These are phyloP conservation scores for Mycena galopus DNA, from an alignment of 768 basidiomycete species.

Conservation along the genomic window DNA sequence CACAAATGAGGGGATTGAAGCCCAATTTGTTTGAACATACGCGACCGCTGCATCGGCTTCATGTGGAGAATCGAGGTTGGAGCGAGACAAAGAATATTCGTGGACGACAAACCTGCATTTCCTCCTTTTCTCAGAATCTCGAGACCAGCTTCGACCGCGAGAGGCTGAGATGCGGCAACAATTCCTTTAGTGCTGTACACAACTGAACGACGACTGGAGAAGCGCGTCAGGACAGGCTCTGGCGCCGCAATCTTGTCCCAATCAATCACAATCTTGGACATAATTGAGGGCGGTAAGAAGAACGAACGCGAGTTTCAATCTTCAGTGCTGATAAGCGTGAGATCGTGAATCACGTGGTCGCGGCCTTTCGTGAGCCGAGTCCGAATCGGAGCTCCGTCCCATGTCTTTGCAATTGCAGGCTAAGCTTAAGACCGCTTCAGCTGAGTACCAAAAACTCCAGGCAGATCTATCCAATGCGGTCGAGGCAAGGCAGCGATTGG, in stretches of 20 bases:
- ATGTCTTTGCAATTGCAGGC: conserved; percentile 65
- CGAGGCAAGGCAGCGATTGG: conserved; percentile 88
- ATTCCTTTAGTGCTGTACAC: conserved; percentile 90
- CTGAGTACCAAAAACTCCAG: conserved; percentile 88
- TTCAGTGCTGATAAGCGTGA: background rate
- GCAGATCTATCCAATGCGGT: conserved; percentile 78
- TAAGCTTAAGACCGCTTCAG: conserved; percentile 75
- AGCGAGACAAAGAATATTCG: background rate
- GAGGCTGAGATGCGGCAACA: conserved; percentile 90
- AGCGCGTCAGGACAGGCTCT: conserved; percentile 74
- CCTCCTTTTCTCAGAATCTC: conserved; percentile 94
- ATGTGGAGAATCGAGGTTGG: conserved; percentile 11
- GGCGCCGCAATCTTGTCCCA: conserved; percentile 78
- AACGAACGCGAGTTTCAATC: background rate
- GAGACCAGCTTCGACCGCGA: conserved; percentile 91
- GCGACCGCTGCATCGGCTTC: conserved; percentile 95
- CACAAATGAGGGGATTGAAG: background rate
- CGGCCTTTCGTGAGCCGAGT: background rate
- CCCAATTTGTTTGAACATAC: background rate
- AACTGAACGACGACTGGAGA: conserved; percentile 88
- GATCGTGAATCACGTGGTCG: conserved; percentile 15
- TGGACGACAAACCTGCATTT: conserved; percentile 80
- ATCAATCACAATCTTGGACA: conserved; percentile 55
- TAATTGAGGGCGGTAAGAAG: conserved; percentile 23
- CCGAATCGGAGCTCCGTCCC: conserved; percentile 19